A percentile compares a stretch with the other conserved stretches of the same genome.
Conservation (phyloP, 2,329 filamentous ascomycete species). For the Mycogone perniciosa region DNA sequence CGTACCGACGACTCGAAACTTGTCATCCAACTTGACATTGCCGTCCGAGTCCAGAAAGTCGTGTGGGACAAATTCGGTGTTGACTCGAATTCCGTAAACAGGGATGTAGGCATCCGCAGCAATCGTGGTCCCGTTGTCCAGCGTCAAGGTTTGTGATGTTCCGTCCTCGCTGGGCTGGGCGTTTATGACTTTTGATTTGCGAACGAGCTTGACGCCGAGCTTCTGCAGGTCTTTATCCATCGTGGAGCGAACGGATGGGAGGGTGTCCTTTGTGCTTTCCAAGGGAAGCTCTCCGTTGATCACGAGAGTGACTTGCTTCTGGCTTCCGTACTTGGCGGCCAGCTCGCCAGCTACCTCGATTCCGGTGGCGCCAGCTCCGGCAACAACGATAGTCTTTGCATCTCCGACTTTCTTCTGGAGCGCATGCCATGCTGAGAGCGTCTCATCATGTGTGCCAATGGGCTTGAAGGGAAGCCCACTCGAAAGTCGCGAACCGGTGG, state of each 20-base stretch:
- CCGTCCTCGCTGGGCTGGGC: constrained; percentile 6
- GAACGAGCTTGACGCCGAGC: constrained; percentile 25
- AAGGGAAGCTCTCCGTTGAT: constrained; percentile 6
- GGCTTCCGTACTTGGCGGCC: constrained; percentile 21
- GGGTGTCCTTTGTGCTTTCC: not conserved
- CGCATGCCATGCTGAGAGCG: constrained; percentile 29
- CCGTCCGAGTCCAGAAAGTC: constrained; percentile 27
- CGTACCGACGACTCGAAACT: constrained; percentile 26
- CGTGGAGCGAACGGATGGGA: constrained; percentile 26
- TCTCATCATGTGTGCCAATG: constrained; percentile 38
- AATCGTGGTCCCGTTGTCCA: constrained; percentile 26
- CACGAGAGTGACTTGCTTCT: constrained; percentile 20
- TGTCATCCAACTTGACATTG: constrained; percentile 28
- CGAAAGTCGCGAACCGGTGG: constrained; percentile 44
- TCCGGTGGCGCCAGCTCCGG: constrained; percentile 33
- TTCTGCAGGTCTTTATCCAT: constrained; percentile 19
- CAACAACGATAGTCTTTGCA: constrained; percentile 30
- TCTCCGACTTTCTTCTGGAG: constrained; percentile 19
- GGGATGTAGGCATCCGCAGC: constrained; percentile 38
- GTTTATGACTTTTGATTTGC: constrained; percentile 23
- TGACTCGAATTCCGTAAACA: constrained; percentile 36
- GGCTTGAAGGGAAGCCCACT: constrained; percentile 41
- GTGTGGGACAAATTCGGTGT: constrained; percentile 34
- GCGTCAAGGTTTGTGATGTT: constrained; percentile 18
- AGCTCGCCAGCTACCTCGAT: constrained; percentile 33